Evolutionary conservation across 2,329 filamentous ascomycete species (phyloP).

Genomic region (Aspergillus quadrilineatus): DNA sequence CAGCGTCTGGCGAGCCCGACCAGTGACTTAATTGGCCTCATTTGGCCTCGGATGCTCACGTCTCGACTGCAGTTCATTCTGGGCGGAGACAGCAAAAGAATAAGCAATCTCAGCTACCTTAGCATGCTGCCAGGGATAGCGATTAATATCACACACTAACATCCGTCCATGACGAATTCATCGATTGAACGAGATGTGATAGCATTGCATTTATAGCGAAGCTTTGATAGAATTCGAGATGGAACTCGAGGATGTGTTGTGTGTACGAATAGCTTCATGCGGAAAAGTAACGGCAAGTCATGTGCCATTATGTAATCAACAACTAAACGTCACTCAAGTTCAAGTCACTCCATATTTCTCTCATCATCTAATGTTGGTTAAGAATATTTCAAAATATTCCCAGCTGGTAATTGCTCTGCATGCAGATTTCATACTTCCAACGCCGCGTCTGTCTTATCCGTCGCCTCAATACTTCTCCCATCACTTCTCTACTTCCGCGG

Average conservation of each 20-base stretch:
- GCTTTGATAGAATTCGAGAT: not conserved
- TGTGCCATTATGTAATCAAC: not conserved
- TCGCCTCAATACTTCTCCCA: conserved; percentile 5
- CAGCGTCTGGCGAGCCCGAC: not conserved
- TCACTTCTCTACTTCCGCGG: not conserved
- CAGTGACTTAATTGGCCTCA: not conserved
- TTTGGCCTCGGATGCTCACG: not conserved
- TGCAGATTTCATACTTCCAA: conserved; percentile 15
- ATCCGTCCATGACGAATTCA: not conserved
- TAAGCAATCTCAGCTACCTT: not conserved
- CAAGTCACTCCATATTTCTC: not conserved
- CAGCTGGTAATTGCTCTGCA: conserved; percentile 4
- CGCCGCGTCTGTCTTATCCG: conserved; percentile 9
- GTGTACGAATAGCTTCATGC: conserved; percentile 6
- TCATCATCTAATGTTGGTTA: not conserved
- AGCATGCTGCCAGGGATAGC: not conserved
- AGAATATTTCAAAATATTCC: not conserved
- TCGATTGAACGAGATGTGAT: not conserved
- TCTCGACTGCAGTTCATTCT: not conserved
- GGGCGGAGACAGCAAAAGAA: not conserved
- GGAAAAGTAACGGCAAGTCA: not conserved
- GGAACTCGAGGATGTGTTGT: not conserved
- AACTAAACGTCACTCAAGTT: conserved; percentile 10
- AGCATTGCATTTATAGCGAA: no score
- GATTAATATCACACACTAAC: not conserved